Conservation (phyloP, 176 grass and related monocot species). For the Rhipidocladum racemiflorum region DNA sequence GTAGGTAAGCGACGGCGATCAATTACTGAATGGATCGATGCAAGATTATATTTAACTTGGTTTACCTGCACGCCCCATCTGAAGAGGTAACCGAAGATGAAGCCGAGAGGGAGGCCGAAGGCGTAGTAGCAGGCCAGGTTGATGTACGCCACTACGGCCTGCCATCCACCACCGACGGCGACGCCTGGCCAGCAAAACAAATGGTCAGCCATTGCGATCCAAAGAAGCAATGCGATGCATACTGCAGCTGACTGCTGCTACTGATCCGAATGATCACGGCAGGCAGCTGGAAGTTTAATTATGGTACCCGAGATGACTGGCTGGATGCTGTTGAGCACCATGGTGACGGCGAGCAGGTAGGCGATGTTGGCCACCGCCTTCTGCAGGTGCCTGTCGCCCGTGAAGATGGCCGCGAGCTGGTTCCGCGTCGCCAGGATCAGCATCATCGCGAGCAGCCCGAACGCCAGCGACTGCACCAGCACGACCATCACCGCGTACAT, state of each 20-base stretch:
- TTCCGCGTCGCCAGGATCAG: slow-evolving; percentile 40
- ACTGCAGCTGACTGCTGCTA: no score
- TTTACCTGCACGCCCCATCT: slow-evolving; percentile 58
- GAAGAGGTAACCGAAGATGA: slow-evolving; percentile 70
- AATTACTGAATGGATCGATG: neutral
- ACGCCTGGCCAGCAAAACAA: slow-evolving; percentile 30
- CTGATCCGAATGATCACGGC: no score
- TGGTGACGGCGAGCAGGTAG: slow-evolving; percentile 68
- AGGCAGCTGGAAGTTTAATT: no score
- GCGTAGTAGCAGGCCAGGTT: slow-evolving; percentile 83
- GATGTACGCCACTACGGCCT: slow-evolving; percentile 72
- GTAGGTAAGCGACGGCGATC: neutral
- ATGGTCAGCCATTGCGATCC: no score
- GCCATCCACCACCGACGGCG: slow-evolving; percentile 78
- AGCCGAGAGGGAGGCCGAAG: slow-evolving; percentile 73
- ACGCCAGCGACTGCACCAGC: slow-evolving; percentile 57
- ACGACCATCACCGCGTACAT: slow-evolving; percentile 67
- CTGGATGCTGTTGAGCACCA: slow-evolving; percentile 91
- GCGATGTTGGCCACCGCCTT: slow-evolving; percentile 56
- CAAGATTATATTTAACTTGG: neutral
- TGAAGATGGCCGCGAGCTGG: slow-evolving; percentile 61
- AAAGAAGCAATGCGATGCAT: no score
- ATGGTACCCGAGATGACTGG: slow-evolving; percentile 57
- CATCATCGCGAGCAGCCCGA: slow-evolving; percentile 51
- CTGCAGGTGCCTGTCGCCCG: slow-evolving; percentile 53